A percentile compares a stretch with the other conserved stretches of the same genome.
These are phyloP conservation scores for Thraustochytrium sp. DNA, from an alignment of 352 stramenopile genomes.

Conservation along the genomic window DNA sequence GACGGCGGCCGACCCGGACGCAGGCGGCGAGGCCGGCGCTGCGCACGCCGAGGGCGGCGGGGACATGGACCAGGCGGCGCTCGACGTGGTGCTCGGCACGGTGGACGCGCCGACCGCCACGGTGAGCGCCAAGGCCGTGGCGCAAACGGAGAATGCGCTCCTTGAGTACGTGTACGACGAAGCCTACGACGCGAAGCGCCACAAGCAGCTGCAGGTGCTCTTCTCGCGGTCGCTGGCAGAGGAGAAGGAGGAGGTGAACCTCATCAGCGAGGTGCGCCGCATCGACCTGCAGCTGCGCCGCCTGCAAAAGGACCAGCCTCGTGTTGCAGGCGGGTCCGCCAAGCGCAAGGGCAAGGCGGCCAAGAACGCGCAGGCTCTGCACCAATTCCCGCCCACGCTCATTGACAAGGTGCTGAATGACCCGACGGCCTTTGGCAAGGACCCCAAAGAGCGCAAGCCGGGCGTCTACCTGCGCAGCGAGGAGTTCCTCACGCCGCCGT, in stretches of 20 bases:
- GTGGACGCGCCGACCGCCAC: not conserved
- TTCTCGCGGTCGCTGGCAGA: conserved; percentile 10
- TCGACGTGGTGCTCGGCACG: not conserved
- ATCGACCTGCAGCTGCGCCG: conserved; percentile 22
- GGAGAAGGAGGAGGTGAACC: conserved; percentile 21
- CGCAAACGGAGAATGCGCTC: conserved; percentile 4
- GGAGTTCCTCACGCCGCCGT: not conserved
- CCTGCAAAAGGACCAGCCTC: conserved; percentile 21
- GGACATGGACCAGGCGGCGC: not conserved
- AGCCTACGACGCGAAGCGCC: conserved; percentile 7
- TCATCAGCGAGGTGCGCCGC: conserved; percentile 31
- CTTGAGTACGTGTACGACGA: conserved; percentile 27
- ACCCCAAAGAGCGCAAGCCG: not conserved
- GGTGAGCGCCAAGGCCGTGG: conserved; percentile 21
- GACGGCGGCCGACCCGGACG: not conserved
- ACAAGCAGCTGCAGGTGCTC: conserved; percentile 31
- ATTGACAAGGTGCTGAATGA: conserved; percentile 10
- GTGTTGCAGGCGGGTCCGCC: not conserved
- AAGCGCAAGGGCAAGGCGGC: not conserved
- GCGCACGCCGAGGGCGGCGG: not conserved
- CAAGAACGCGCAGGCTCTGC: not conserved
- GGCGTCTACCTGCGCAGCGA: conserved; percentile 20
- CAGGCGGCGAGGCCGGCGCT: not conserved
- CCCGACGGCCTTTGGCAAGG: not conserved
- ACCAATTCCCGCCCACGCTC: conserved; percentile 27